These are phyloP conservation scores for Aspergillus flavus DNA, from an alignment of 2,329 filamentous ascomycete species.

Conservation along the genomic window DNA sequence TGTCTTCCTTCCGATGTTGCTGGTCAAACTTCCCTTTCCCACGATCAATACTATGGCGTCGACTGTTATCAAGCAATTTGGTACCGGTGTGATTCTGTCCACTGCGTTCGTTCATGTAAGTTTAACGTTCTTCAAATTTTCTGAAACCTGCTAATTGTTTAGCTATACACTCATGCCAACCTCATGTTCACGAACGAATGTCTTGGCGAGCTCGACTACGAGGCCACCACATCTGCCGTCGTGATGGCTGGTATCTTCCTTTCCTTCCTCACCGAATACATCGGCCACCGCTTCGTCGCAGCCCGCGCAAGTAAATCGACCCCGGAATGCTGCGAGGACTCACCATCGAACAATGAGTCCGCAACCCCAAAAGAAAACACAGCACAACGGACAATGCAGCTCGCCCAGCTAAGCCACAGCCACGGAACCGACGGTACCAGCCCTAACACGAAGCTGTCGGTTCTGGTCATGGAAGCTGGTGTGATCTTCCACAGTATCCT, in stretches of 20 bases:
- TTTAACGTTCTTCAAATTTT: not conserved
- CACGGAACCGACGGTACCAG: constrained; percentile 35
- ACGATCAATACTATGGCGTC: constrained; percentile 55
- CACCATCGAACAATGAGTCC: not conserved
- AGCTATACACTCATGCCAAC: constrained; percentile 72
- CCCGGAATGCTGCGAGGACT: not conserved
- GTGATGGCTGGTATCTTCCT: constrained; percentile 74
- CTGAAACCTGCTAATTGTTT: not conserved
- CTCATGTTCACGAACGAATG: constrained; percentile 75
- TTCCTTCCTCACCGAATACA: constrained; percentile 71
- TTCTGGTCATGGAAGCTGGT: constrained; percentile 71
- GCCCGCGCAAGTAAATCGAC: constrained; percentile 23
- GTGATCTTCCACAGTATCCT: constrained; percentile 72
- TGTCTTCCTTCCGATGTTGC: constrained; percentile 68
- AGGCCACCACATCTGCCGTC: constrained; percentile 69
- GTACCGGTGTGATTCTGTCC: constrained; percentile 44
- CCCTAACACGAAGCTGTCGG: constrained; percentile 57
- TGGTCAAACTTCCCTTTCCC: constrained; percentile 59
- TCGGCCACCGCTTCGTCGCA: constrained; percentile 61
- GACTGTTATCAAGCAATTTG: constrained; percentile 65
- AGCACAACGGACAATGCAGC: constrained; percentile 12
- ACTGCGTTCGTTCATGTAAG: constrained; percentile 45
- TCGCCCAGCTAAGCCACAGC: constrained; percentile 35
- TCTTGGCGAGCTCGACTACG: constrained; percentile 66
- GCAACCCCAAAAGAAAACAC: constrained; percentile 11